Base-by-base conservation (phyloP, 2,329 filamentous ascomycete species). In the Penicillium janthinellum region DNA sequence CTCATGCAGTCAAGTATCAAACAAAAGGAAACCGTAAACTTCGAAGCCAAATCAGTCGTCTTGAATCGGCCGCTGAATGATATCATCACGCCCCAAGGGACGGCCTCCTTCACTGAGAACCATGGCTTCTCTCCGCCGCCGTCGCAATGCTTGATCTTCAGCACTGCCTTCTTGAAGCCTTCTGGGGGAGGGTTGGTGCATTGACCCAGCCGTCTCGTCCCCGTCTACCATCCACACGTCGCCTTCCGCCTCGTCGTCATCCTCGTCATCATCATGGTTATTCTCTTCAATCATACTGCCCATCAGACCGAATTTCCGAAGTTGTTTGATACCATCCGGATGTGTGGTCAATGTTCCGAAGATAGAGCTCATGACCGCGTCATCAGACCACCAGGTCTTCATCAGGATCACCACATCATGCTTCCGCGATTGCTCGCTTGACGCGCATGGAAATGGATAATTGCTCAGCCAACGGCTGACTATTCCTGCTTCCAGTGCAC, bases 81-180 rank as follows among this genome's bases (percentile, higher is more conserved):
- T 96, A 71, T 96, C 90, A 47, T 86, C 86, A 63, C 87, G 85
- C 4, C 85, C 87, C 47, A 96, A 75, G 1, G 90, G 89, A 35
- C 88, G 83, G 22, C 86, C 91, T n/a, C 91, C 90, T 70, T 96
- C 92, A 69, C 92, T 94, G 58, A 96, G 80, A 20, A 97, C 92
- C 85, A 97, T 93, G 4, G 92, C 92, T 78, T 96, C 92, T 65
- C 92, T 84, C 70, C 94, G 85, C 52, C 91, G 84, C 64, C 92
- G 84, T 60, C 92, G 82, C 61, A 93, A 81, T 55, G 89, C 85
- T 69, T 90, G 88, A 73, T 94, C 90, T 62, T 76, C 74, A 5
- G 68, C 62, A 49, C 66, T 77, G 37, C 71, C 71, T 56, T 74
- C 72, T 25, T 67, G 73, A 11, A 69, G 57, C 64, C 75, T 64